These are phyloP conservation scores for slime mould (Dictyostelium discoideum) DNA, from an alignment of 78 protist species.

Conservation along the genomic window dicty_2.7 NC_007088.5:1834501-1835000, in stretches of 20 bases:
- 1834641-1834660: background rate
- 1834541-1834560: background rate
- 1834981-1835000: too few relatives aligned
- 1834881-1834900: too few relatives aligned
- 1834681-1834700: background rate
- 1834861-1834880: too few relatives aligned
- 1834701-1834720: too few relatives aligned
- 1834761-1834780: background rate
- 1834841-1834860: too few relatives aligned
- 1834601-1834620: background rate
- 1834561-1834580: background rate
- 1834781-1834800: background rate
- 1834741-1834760: background rate
- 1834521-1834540: background rate
- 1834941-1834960: background rate
- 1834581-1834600: background rate
- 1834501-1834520: background rate
- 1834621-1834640: background rate
- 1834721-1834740: background rate
- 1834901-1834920: background rate
- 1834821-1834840: too few relatives aligned
- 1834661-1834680: background rate
- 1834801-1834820: too few relatives aligned
- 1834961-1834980: too few relatives aligned
- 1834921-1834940: background rate